Percentiles rank a stretch among this genome's conserved stretches.
These are phyloP conservation scores for Mycena pura DNA, from an alignment of 768 basidiomycete species.

Conservation along the genomic window DNA sequence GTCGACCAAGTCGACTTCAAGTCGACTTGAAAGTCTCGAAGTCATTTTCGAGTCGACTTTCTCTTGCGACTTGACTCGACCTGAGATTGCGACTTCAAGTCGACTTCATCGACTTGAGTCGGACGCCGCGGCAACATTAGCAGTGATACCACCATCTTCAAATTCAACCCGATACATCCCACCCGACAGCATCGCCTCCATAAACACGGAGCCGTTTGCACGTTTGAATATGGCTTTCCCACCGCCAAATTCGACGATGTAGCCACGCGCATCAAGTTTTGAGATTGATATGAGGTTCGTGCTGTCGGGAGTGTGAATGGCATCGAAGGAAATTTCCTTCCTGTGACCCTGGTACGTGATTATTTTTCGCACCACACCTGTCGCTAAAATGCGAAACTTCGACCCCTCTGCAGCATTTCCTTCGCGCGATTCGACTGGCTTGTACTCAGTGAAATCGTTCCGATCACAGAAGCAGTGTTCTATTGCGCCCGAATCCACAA, in stretches of 20 bases:
- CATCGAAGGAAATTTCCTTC: neutral
- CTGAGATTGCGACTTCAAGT: too few species aligned
- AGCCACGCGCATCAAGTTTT: slow-evolving; percentile 1
- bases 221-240: neutral
- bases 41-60: too few species aligned
- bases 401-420: slow-evolving; percentile 17
- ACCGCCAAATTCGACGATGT: neutral
- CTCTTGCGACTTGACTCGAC: too few species aligned
- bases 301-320: neutral
- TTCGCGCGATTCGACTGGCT: neutral
- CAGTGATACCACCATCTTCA: neutral
- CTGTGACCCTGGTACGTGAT: neutral
- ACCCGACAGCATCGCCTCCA: neutral
- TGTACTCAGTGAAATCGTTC: slow-evolving; percentile 12
- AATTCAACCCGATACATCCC: slow-evolving; percentile 1
- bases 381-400: neutral
- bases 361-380: slow-evolving; percentile 1
- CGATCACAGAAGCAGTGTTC: slow-evolving; percentile 16
- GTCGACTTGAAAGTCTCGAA: too few species aligned
- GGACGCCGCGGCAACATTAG: too few species aligned
- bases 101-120: too few species aligned
- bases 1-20: too few species aligned
- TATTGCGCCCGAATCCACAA: slow-evolving; percentile 13
- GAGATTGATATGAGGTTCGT: neutral
- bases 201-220: neutral